These are phyloP conservation scores for Pascua sp. DNA, from an alignment of 1,284 basidiomycete genomes.

Conservation along the genomic window DNA sequence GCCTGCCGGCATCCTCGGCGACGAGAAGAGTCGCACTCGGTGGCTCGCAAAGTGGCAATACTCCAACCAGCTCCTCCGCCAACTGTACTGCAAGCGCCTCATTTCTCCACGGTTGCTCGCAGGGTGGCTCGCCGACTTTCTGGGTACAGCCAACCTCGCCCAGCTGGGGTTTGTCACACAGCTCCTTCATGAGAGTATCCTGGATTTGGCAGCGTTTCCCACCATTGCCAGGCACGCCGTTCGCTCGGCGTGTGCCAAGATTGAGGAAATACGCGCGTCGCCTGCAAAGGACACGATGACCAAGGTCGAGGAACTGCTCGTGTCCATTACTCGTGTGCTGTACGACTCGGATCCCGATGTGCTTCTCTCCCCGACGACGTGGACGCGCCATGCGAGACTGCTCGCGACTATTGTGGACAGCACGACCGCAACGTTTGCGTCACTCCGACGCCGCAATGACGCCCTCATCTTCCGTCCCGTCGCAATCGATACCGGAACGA, in stretches of 20 bases:
- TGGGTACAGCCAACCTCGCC: conserved; percentile 70
- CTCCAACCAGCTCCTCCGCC: conserved; percentile 63
- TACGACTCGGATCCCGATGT: conserved; percentile 33
- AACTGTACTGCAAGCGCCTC: conserved; percentile 74
- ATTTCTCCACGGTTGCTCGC: conserved; percentile 77
- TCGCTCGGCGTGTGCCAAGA: conserved; percentile 51
- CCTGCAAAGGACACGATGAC: conserved; percentile 24
- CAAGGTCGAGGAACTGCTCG: conserved; percentile 33
- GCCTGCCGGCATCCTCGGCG: conserved; percentile 52
- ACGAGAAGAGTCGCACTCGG: conserved; percentile 35
- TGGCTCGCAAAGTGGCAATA: conserved; percentile 43
- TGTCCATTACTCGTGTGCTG: conserved; percentile 33
- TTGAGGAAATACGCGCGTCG: conserved; percentile 56
- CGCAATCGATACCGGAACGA: conserved; percentile 49
- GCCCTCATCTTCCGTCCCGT: conserved; percentile 70
- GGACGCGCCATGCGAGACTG: conserved; percentile 53
- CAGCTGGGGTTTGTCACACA: conserved; percentile 77
- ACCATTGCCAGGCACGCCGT: conserved; percentile 35
- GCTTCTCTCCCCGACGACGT: conserved; percentile 50
- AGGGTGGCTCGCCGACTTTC: conserved; percentile 76
- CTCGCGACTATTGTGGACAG: conserved; percentile 24
- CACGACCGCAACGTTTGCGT: conserved; percentile 13
- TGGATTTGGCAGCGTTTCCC: conserved; percentile 59
- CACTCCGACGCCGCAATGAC: conserved; percentile 67
- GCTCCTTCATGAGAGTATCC: conserved; percentile 73